A percentile compares a stretch with the other conserved stretches of the same genome.
phyloP scores from a whole-genome alignment of 768 basidiomycete species.

The Grammothele lineata region DNA sequence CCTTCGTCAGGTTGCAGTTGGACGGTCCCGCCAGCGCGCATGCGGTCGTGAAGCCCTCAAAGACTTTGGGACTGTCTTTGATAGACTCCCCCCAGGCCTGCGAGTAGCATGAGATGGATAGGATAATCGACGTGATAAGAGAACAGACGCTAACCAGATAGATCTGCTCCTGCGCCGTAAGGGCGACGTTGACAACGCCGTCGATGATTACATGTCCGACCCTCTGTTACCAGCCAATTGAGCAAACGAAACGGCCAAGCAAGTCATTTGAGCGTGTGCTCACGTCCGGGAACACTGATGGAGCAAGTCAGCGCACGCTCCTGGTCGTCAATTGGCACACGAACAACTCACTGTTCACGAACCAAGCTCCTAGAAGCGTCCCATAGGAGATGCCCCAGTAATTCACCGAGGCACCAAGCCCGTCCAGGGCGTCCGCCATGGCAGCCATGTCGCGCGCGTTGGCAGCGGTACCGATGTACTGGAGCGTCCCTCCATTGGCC shows the following conservation, averaged over 20 bases:
- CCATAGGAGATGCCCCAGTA: conserved; percentile 16
- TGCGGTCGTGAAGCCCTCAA: neutral
- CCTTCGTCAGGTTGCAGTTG: neutral
- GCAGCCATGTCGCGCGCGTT: conserved; percentile 12
- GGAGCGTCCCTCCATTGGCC: conserved; percentile 2
- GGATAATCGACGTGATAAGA: too few species aligned
- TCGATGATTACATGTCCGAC: conserved; percentile 11
- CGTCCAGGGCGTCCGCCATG: conserved; percentile 5
- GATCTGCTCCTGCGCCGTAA: neutral
- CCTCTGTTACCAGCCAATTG: too few species aligned
- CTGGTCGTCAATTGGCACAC: too few species aligned
- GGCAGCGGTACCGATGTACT: conserved; percentile 10
- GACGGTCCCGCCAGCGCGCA: neutral
- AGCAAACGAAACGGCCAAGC: too few species aligned
- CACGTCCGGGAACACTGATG: conserved; percentile 11
- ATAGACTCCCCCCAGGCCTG: neutral
- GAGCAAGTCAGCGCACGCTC: too few species aligned
- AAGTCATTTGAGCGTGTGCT: too few species aligned
- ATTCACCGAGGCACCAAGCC: conserved; percentile 1
- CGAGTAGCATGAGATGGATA: too few species aligned
- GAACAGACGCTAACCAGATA: neutral
- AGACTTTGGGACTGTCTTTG: neutral
- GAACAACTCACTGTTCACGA: conserved; percentile 11
- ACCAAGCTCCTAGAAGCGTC: conserved; percentile 8
- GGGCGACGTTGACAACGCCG: conserved; percentile 3